Conservation (phyloP, 495 filamentous ascomycete genomes). For the Penicillium ochrochloron region DNA sequence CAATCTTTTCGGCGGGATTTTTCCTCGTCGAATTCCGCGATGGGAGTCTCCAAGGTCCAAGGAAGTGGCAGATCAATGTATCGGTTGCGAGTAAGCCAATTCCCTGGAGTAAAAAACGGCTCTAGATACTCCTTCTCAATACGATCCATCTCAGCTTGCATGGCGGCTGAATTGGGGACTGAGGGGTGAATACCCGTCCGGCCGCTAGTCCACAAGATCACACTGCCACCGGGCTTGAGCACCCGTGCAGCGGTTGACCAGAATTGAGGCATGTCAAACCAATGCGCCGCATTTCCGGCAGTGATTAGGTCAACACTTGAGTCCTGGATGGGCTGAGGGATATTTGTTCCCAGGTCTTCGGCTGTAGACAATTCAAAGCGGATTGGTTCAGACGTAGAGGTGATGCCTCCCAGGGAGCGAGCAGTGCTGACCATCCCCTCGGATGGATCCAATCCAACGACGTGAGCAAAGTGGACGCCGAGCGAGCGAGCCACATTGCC, state of each 20-base stretch:
- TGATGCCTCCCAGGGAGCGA: constrained; percentile 37
- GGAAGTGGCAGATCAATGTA: constrained; percentile 55
- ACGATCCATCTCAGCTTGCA: constrained; percentile 37
- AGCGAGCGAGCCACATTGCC: constrained; percentile 49
- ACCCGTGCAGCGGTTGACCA: constrained; percentile 54
- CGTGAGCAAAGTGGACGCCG: constrained; percentile 45
- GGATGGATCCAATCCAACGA: constrained; percentile 58
- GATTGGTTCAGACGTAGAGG: constrained; percentile 35
- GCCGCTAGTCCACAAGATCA: constrained; percentile 55
- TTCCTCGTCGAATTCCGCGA: constrained; percentile 44
- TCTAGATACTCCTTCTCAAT: constrained; percentile 35
- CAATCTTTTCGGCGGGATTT: constrained; percentile 50
- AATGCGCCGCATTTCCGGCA: constrained; percentile 59
- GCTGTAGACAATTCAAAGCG: constrained; percentile 49
- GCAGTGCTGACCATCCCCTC: constrained; percentile 59
- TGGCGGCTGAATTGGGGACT: constrained; percentile 36
- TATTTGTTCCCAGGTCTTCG: constrained; percentile 44
- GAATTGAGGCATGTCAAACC: constrained; percentile 64
- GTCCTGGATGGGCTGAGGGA: constrained; percentile 24
- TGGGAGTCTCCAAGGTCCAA: constrained; percentile 46
- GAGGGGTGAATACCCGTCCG: constrained; percentile 33
- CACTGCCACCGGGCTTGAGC: constrained; percentile 59
- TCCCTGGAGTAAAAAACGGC: constrained; percentile 44
- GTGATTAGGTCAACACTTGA: constrained; percentile 57
- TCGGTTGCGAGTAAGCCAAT: constrained; percentile 34